These are phyloP conservation scores for Candida namnaoensis DNA, from an alignment of 805 yeast genomes.

Conservation along the genomic window DNA sequence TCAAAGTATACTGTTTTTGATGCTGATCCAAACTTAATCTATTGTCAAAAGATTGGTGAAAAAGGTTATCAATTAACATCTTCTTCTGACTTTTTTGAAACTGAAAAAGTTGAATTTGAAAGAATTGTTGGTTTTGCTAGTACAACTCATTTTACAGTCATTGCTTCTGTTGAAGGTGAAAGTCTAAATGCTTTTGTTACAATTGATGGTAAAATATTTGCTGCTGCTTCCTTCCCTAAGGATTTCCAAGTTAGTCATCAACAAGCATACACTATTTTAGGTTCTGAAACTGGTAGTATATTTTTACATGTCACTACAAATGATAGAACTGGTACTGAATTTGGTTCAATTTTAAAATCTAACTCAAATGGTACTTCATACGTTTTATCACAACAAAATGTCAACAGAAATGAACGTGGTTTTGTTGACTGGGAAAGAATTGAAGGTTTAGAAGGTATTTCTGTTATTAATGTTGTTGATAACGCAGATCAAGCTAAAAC, in stretches of 20 bases:
- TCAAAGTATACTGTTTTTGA: conserved; percentile 27
- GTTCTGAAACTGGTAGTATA: conserved; percentile 62
- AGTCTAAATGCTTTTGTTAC: conserved; percentile 65
- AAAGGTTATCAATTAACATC: conserved; percentile 21
- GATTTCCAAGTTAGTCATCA: conserved; percentile 49
- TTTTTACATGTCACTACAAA: conserved; percentile 78
- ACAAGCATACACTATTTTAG: conserved; percentile 74
- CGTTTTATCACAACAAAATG: conserved; percentile 56
- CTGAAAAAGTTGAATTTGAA: conserved; percentile 36
- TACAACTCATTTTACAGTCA: conserved; percentile 62
- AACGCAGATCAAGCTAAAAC: conserved; percentile 37
- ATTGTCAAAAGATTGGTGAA: conserved; percentile 44
- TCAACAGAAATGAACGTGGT: conserved; percentile 69
- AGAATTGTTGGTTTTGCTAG: conserved; percentile 67
- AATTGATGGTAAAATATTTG: conserved; percentile 69
- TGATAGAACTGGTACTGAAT: conserved; percentile 41
- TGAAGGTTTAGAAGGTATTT: conserved; percentile 78
- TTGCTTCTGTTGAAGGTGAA: conserved; percentile 48
- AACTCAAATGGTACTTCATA: conserved; percentile 89
- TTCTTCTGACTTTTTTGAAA: conserved; percentile 12
- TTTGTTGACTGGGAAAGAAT: conserved; percentile 85
- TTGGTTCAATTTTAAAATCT: conserved; percentile 77
- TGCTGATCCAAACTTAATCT: conserved; percentile 40
- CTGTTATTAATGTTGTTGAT: conserved; percentile 60
- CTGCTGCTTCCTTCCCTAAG: conserved; percentile 74